Conservation (phyloP, 768 basidiomycete genomes). For the Chlorophyllum brunneum region DNA sequence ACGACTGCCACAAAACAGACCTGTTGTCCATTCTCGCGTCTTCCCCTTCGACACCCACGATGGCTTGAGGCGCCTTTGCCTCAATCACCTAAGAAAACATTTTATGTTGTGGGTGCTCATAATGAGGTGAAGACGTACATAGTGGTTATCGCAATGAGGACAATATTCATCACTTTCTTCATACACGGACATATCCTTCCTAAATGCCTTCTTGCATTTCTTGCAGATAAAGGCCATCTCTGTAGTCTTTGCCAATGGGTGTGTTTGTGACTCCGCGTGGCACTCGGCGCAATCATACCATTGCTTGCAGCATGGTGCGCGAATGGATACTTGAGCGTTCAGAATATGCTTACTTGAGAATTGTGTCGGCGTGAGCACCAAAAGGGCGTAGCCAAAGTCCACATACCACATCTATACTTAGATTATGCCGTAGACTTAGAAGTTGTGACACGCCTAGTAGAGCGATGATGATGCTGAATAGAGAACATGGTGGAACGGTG, state of each 20-base stretch:
- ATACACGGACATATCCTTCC: conserved; percentile 89
- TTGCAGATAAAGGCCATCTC: conserved; percentile 59
- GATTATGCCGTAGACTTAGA: not conserved
- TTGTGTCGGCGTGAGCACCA: not conserved
- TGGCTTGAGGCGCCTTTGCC: conserved; percentile 86
- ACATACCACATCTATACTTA: conserved; percentile 15
- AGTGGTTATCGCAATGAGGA: conserved; percentile 98
- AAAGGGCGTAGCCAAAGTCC: not conserved
- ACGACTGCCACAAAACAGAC: conserved; percentile 41
- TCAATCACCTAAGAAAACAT: conserved; percentile 67
- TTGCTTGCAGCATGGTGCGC: conserved; percentile 94
- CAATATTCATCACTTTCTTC: conserved; percentile 99
- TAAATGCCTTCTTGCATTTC: conserved; percentile 82
- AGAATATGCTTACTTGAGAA: conserved; percentile 83
- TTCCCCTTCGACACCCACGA: conserved; percentile 85
- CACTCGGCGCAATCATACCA: conserved; percentile 99
- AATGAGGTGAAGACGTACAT: conserved; percentile 52
- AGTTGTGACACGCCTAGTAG: not conserved
- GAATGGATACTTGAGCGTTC: conserved; percentile 94
- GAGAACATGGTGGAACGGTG: too few relatives aligned
- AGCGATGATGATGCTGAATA: too few relatives aligned
- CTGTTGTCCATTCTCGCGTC: conserved; percentile 85
- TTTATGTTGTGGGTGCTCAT: not conserved
- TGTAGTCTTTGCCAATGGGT: conserved; percentile 64
- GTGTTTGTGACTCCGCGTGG: conserved; percentile 81